phyloP scores from a whole-genome alignment of 176 grass and related monocot genomes.

The Panicum miliaceum region DNA sequence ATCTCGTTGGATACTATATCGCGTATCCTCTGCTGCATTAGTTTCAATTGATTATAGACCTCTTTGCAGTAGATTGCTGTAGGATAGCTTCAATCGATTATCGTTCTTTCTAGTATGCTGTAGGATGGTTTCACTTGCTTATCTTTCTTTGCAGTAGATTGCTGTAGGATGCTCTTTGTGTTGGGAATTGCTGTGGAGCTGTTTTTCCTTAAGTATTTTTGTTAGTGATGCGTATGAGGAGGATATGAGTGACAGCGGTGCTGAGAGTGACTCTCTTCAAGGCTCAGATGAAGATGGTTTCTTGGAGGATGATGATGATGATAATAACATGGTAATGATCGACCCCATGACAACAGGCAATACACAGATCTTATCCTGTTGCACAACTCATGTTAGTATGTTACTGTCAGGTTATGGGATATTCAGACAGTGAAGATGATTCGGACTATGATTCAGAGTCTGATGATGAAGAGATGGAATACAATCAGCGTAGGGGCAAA shows the following conservation, averaged over 20 bases:
- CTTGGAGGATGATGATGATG: conserved; percentile 27
- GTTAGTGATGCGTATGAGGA: conserved; percentile 62
- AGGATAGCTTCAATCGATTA: not conserved
- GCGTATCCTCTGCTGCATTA: conserved; percentile 66
- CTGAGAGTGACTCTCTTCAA: conserved; percentile 42
- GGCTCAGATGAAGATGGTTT: conserved; percentile 57
- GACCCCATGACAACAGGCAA: not conserved
- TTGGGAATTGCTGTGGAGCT: not conserved
- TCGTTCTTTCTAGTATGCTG: not conserved
- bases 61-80: not conserved
- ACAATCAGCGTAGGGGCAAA: conserved; percentile 49
- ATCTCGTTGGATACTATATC: conserved; percentile 75
- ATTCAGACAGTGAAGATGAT: conserved; percentile 55
- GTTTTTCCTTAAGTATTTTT: conserved; percentile 54
- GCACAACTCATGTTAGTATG: not conserved
- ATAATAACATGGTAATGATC: conserved; percentile 18
- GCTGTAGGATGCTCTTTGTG: not conserved
- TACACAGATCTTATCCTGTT: conserved; percentile 10
- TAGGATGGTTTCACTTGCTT: not conserved
- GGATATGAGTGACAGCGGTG: conserved; percentile 69
- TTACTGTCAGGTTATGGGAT: conserved; percentile 11
- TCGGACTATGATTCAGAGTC: conserved; percentile 73
- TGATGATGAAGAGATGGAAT: conserved; percentile 69
- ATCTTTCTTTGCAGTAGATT: conserved; percentile 2
- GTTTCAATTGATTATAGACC: not conserved